Conservation (phyloP, 345 rosid species). For the Triadica sebifera region DNA sequence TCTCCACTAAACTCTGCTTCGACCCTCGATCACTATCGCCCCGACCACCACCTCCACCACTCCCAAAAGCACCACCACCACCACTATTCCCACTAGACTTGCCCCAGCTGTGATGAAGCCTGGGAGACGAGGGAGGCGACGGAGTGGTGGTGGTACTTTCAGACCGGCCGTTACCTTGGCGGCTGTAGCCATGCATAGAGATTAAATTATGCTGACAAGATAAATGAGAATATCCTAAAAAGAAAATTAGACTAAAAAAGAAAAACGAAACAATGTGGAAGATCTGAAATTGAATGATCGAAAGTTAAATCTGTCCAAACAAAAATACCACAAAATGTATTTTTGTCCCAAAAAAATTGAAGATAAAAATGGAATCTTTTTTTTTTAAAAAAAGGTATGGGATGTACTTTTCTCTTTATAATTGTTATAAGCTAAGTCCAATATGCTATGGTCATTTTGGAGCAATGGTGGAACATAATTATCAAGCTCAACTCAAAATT, state of each 20-base stretch:
- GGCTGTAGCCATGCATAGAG: conserved; percentile 80
- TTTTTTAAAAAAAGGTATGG: no score
- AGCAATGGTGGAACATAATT: no score
- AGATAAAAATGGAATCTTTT: no score
- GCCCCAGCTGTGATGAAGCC: conserved; percentile 56
- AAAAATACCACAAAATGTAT: no score
- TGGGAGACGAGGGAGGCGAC: conserved; percentile 88
- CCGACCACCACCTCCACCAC: conserved; percentile 22
- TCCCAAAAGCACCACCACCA: conserved; percentile 6
- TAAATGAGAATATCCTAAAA: background rate
- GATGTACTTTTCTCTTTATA: no score
- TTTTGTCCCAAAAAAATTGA: no score
- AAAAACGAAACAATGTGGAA: background rate
- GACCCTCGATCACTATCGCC: conserved; percentile 10
- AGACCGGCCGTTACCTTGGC: conserved; percentile 61
- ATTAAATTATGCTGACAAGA: background rate
- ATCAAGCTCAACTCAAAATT: no score
- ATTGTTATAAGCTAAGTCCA: no score
- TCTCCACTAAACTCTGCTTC: conserved; percentile 55
- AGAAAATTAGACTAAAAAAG: background rate
- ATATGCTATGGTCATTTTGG: no score
- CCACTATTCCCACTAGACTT: conserved; percentile 23
- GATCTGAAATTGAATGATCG: background rate
- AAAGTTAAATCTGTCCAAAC: no score
- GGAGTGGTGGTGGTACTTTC: conserved; percentile 28